Base-by-base conservation (phyloP, 352 stramenopile genomes). In the Elongisporangium prolatum region DNA sequence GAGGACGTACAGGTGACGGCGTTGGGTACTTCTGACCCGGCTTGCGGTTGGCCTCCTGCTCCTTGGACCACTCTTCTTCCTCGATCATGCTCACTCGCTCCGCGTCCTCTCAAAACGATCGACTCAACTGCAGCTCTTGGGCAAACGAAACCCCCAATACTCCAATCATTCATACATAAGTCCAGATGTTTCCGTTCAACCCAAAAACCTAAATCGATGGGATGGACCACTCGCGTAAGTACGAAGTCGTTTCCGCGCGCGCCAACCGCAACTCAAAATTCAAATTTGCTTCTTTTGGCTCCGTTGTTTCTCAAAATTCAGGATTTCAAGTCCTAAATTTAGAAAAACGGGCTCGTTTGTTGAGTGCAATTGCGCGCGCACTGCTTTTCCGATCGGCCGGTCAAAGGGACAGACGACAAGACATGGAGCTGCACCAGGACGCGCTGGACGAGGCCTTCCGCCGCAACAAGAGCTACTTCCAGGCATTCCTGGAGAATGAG, bases 401-500 rank as follows among this genome's bases (percentile, higher is more conserved):
- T 16, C 67, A 28, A 49, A 55, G 25, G 24, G 24, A 25, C 22
- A 10, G 25, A 20, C 25, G 34, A 52, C 18, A 40, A 25, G 52
- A 54, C 69, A 91, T 91, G 81, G 84, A 91, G 54, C 75, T 91
- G 64, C 82, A 90, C 66, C 84, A 93, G 68, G 84, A 93, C 63
- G 80, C 80, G 58, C 66, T 90, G 59, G 86, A 95, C 67, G 86
- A 95, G 64, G 80, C 81, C 55, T 91, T 92, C 64, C 84, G 84
- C 52, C 84, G 86, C 56, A 77, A 95, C 74, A 92, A 95, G 63
- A 89, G 88, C 67, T 95, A 95, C 72, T 95, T 95, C 63, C 77
- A 88, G 62, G 63, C 80, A 54, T 95, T 93, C 54, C 63, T 95
- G 10, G 72, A 80, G 57, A 90, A 87, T 54, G 82, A 93, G 38